Percentiles rank a stretch among this genome's conserved stretches.
These are phyloP conservation scores for Pichia sp. DNA, from an alignment of 1,139 yeast genomes.

Conservation along the genomic window DNA sequence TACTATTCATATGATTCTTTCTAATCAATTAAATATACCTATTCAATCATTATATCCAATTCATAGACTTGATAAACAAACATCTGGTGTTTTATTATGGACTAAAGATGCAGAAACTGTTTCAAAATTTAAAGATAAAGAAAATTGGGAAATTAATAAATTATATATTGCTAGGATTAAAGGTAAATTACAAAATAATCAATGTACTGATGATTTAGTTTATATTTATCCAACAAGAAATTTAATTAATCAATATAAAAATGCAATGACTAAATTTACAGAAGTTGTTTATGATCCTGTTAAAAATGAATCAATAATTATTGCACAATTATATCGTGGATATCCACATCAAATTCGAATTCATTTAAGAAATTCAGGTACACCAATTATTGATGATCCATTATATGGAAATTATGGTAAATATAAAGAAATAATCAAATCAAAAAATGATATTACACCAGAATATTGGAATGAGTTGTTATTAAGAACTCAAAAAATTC, in stretches of 20 bases:
- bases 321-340: slow-evolving; percentile 62
- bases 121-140: slow-evolving; percentile 32
- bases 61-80: slow-evolving; percentile 64
- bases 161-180: slow-evolving; percentile 53
- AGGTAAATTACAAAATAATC: slow-evolving; percentile 39
- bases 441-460: slow-evolving; percentile 7
- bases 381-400: slow-evolving; percentile 61
- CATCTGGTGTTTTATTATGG: slow-evolving; percentile 62
- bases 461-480: slow-evolving; percentile 11
- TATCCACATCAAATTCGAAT: slow-evolving; percentile 74
- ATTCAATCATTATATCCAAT: slow-evolving; percentile 46
- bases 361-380: slow-evolving; percentile 57
- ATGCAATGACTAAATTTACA: slow-evolving; percentile 36
- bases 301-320: slow-evolving; percentile 44
- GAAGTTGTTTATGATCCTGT: slow-evolving; percentile 29
- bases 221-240: slow-evolving; percentile 17
- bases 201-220: slow-evolving; percentile 20
- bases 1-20: slow-evolving; percentile 27
- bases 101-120: slow-evolving; percentile 43
- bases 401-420: slow-evolving; percentile 35
- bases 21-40: slow-evolving; percentile 30
- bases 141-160: slow-evolving; percentile 35
- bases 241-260: slow-evolving; percentile 20
- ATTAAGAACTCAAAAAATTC: slow-evolving; percentile 9
- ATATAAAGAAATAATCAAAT: slow-evolving; percentile 10